phyloP scores from a whole-genome alignment of 2,329 filamentous ascomycete species.

The Aureobasidium pullulans region DNA sequence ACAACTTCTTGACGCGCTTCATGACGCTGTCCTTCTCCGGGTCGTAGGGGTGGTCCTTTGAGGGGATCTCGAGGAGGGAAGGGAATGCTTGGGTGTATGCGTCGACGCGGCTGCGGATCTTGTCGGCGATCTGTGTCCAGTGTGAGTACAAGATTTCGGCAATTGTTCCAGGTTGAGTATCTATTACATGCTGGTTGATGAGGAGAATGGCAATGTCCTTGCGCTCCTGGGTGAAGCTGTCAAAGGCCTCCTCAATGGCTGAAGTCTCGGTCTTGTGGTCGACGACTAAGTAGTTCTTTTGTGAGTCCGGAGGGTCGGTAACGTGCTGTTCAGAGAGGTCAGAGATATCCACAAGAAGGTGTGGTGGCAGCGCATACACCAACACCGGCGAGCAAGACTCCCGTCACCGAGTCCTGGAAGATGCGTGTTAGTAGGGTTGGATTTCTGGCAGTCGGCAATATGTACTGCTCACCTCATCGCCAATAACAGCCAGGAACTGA shows the following conservation, averaged over 20 bases:
- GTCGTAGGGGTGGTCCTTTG: constrained; percentile 98
- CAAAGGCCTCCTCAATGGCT: constrained; percentile 83
- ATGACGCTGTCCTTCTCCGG: constrained; percentile 98
- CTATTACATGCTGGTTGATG: constrained; percentile 93
- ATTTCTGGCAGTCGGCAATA: background rate
- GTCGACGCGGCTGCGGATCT: constrained; percentile 85
- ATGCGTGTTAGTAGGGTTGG: background rate
- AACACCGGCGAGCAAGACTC: constrained; percentile 87
- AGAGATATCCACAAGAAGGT: background rate
- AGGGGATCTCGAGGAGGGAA: constrained; percentile 92
- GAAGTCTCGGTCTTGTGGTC: constrained; percentile 86
- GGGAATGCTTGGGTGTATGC: constrained; percentile 91
- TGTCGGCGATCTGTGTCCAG: constrained; percentile 69
- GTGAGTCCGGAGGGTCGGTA: constrained; percentile 74
- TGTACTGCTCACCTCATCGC: constrained; percentile 62
- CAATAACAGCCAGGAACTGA: constrained; percentile 95
- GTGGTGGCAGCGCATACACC: constrained; percentile 56
- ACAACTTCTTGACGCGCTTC: constrained; percentile 70
- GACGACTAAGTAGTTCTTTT: constrained; percentile 98
- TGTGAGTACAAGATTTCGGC: too few relatives aligned
- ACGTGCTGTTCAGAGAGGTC: constrained; percentile 59
- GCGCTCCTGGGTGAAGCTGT: constrained; percentile 76
- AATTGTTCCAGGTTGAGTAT: background rate
- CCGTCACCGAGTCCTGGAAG: constrained; percentile 83
- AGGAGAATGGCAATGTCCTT: constrained; percentile 96